phyloP scores from a whole-genome alignment of 495 filamentous ascomycete genomes.

The Cetradonia linearis region DNA sequence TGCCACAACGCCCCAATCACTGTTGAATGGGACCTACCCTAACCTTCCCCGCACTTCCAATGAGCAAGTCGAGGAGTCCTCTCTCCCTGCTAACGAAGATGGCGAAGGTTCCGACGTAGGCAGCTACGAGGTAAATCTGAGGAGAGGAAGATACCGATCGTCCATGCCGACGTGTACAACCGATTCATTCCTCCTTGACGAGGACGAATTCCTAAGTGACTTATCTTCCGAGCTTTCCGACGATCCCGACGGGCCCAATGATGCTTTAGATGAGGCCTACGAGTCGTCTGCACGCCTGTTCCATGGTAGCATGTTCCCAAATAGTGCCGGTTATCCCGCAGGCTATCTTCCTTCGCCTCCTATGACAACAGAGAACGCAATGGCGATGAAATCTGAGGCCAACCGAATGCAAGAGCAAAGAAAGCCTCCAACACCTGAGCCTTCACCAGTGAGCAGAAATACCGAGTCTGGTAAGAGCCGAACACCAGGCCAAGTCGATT shows the following conservation, averaged over 20 bases:
- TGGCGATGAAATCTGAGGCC: constrained; percentile 37
- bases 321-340: constrained; percentile 43
- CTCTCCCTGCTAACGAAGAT: constrained; percentile 1
- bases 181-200: constrained; percentile 55
- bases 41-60: not conserved
- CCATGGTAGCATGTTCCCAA: constrained; percentile 33
- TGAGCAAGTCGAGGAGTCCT: constrained; percentile 2
- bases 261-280: constrained; percentile 35
- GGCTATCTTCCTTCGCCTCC: constrained; percentile 75
- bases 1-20: constrained; percentile 19
- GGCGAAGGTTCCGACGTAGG: not conserved
- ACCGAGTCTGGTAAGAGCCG: constrained; percentile 17
- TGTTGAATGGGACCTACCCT: constrained; percentile 19
- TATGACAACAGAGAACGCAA: constrained; percentile 57
- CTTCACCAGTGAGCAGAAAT: constrained; percentile 33
- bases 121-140: constrained; percentile 31
- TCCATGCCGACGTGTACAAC: constrained; percentile 32
- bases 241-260: constrained; percentile 45
- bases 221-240: constrained; percentile 72
- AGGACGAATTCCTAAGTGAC: constrained; percentile 61
- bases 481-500: constrained; percentile 17
- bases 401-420: constrained; percentile 35
- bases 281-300: constrained; percentile 31
- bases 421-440: constrained; percentile 42
- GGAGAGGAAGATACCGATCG: constrained; percentile 43